Base-by-base conservation (phyloP, 345 rosid genomes). In the Geranium rotundifolium region DNA sequence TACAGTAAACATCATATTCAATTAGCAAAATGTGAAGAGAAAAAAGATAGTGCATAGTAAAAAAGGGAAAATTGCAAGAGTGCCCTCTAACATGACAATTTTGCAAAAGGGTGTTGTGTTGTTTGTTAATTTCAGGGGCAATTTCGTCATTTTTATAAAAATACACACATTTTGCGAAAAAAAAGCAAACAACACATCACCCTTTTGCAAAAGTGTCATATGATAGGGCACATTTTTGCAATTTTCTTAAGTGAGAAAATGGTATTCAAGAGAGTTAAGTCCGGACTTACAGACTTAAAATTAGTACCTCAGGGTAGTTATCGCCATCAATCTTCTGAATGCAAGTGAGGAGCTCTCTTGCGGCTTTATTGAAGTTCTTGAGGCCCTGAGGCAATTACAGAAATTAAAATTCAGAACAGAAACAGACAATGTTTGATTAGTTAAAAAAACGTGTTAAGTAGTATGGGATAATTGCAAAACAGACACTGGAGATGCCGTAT, bases 221-320 rank as follows among this genome's bases (percentile, higher is more conserved):
- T 23, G 27, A 23, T 23, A 23, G 27, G 27, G 27, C 27, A 23
- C 27, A 23, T 59, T 5, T 5, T 34, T 7, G 6, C 50, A 5
- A n/a, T 27, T 0, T 27, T 19, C 16, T 14, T n/a, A 8, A 5
- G 30, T 19, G n/a, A 27, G 19, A 2, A 30, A 14, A n/a, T 10
- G 12, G 4, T 2, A 27, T 7, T n/a, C 16, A 2, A 5, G 3
- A 12, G 23, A 29, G 7, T 19, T 19, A 17, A 27, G 19, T 17
- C 54, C 27, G 14, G 58, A 63, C 20, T 54, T 63, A 34, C 18
- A 54, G 57, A 54, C 59, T 18, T 19, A 56, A 56, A 62, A 27
- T 20, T 19, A 58, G 17, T 80, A 85, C 99, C 90, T 89, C 97
- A 4, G 99, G 97, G 66, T 87, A 92, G 65, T 89, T 89, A 68